Evolutionary conservation across 805 yeast species (phyloP).

Genomic region (Yamadazyma scolyti): DNA sequence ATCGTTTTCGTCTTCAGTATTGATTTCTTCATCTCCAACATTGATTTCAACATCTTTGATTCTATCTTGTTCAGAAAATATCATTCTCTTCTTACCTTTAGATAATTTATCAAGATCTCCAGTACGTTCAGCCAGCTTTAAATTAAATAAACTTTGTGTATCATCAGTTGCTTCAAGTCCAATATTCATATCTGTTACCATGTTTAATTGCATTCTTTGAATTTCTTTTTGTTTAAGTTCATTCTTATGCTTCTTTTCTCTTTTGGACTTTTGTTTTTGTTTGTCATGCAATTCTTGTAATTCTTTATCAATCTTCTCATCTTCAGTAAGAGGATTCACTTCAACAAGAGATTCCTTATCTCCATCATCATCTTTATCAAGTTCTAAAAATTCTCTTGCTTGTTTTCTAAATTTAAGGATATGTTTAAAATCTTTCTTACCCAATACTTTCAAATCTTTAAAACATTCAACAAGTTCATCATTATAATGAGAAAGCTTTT

Average conservation of each 20-base stretch:
- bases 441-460: slow-evolving; percentile 89
- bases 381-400: slow-evolving; percentile 73
- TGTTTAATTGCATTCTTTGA: slow-evolving; percentile 89
- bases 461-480: slow-evolving; percentile 77
- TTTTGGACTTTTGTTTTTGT: slow-evolving; percentile 63
- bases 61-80: slow-evolving; percentile 55
- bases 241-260: slow-evolving; percentile 80
- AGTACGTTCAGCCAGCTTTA: slow-evolving; percentile 82
- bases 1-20: slow-evolving; percentile 42
- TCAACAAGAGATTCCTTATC: slow-evolving; percentile 49
- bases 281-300: slow-evolving; percentile 68
- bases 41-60: slow-evolving; percentile 55
- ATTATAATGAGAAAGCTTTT: slow-evolving; percentile 72
- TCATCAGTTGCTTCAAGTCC: slow-evolving; percentile 90
- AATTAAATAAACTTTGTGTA: slow-evolving; percentile 73
- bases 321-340: slow-evolving; percentile 75
- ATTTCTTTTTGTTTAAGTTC: slow-evolving; percentile 86
- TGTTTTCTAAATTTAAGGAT: slow-evolving; percentile 85
- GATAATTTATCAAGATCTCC: slow-evolving; percentile 74
- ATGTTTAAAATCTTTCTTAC: slow-evolving; percentile 86
- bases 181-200: slow-evolving; percentile 88
- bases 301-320: slow-evolving; percentile 85
- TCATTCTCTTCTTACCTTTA: slow-evolving; percentile 68
- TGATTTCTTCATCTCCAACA: slow-evolving; percentile 39
- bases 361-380: slow-evolving; percentile 56